Evolutionary conservation across 2,329 filamentous ascomycete genomes (phyloP), one percentile per base, ranked within the genome.

Genomic region (Fusarium stilboides): DNA sequence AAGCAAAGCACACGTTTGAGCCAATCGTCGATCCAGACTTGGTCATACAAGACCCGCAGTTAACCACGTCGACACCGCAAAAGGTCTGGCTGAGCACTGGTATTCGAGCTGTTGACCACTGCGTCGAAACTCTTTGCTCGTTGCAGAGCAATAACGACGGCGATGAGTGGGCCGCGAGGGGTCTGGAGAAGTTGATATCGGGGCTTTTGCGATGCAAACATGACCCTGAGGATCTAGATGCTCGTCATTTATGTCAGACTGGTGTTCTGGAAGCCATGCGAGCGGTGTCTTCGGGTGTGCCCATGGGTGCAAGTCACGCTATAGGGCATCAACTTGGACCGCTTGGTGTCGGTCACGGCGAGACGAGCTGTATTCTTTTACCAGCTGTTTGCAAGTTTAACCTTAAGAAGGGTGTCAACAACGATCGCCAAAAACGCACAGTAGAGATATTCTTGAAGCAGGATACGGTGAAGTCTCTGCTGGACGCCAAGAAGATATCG

Each of bases 341-440:
- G 3, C 31, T 65, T 4, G 62, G 50, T 1, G 61, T 65, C 5
- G 51, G 58, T 0, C 54, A 65, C 10, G 62, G 60, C 5, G 62
- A 51, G 24, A 55, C 60, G 6, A 65, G 60, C 6, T 65, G 62
- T 3, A 37, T 65, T 10, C 49, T 65, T 14, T 17, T 65, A 6
- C 60, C 60, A 1, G 60, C 62, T 3, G 60, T 65, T 5, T 65
- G 54, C 17, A 59, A 51, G 44, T 65, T 49, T 15, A 65, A 65
- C 15, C 44, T 43, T 1, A 5, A 15, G 5, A 57, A 46, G 7
- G 45, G 22, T 14, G 50, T 45, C 22, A 63, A 63, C 8, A 22
- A 15, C 6, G n/a, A 42, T 6, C 44, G 20, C 4, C 51, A 64
- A 12, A 40, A 17, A 5, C 14, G 14, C 1, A 46, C 50, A 1